Evolutionary conservation across 2,329 filamentous ascomycete genomes (phyloP).

Genomic region (Madurella mycetomatis): DNA sequence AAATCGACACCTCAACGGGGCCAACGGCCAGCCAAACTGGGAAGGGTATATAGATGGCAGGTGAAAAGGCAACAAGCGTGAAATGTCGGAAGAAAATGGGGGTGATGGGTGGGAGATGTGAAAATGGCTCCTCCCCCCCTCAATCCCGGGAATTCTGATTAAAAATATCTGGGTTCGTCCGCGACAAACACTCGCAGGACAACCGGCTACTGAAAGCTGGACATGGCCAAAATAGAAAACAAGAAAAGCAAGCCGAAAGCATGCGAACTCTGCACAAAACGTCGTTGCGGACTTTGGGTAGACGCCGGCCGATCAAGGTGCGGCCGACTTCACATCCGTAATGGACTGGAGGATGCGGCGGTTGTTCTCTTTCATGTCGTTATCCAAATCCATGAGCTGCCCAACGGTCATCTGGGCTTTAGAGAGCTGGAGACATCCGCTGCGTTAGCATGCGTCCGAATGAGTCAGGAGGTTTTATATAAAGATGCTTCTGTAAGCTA

Average conservation of each 20-base stretch:
- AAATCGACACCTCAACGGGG: too few relatives aligned
- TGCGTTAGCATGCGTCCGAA: slow-evolving; percentile 17
- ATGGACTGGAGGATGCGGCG: slow-evolving; percentile 25
- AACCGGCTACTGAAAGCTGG: not conserved
- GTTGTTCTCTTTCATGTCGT: slow-evolving; percentile 30
- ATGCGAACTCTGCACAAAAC: too few relatives aligned
- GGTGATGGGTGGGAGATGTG: not conserved
- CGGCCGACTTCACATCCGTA: slow-evolving; percentile 21
- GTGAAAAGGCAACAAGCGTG: not conserved
- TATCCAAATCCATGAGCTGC: slow-evolving; percentile 29
- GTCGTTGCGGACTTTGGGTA: not conserved
- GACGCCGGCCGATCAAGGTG: not conserved
- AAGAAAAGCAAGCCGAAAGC: not conserved
- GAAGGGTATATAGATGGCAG: not conserved
- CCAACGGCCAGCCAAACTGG: too few relatives aligned
- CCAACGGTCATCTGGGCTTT: slow-evolving; percentile 28
- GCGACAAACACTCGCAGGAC: not conserved
- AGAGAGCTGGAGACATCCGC: slow-evolving; percentile 27
- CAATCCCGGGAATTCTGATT: not conserved
- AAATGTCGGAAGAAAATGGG: not conserved
- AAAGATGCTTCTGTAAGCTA: slow-evolving; percentile 32
- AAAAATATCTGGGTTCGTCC: not conserved
- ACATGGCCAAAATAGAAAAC: not conserved
- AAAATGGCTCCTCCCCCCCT: not conserved
- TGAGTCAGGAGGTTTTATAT: slow-evolving; percentile 25